phyloP scores from a whole-genome alignment of 495 filamentous ascomycete genomes.

The Tuber borchii region DNA sequence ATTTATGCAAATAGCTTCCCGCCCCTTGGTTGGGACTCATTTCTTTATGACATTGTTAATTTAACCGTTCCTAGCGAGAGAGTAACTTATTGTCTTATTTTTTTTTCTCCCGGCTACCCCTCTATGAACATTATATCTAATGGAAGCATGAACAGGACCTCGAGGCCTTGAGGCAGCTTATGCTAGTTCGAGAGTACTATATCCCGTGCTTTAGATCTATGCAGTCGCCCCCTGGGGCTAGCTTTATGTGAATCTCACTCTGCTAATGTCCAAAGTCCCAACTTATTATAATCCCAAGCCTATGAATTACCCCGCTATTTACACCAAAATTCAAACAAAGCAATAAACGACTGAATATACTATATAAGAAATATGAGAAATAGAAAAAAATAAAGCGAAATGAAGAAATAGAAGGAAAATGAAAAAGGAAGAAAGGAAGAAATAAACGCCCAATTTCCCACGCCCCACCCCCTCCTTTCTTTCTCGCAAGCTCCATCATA shows the following conservation, averaged over 20 bases:
- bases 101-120: no score
- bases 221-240: neutral
- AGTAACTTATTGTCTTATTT: no score
- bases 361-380: slow-evolving; percentile 3
- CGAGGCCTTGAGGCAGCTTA: no score
- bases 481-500: slow-evolving; percentile 19
- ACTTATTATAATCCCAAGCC: neutral
- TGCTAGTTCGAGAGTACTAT: no score
- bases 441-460: slow-evolving; percentile 22
- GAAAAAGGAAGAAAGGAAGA: slow-evolving; percentile 17
- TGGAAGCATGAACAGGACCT: no score
- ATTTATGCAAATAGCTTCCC: no score
- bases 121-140: no score
- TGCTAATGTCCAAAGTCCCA: neutral
- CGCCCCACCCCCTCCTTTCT: slow-evolving; percentile 19
- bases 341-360: neutral
- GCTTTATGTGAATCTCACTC: neutral
- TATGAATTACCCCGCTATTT: neutral
- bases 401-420: slow-evolving; percentile 9
- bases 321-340: neutral
- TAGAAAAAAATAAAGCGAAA: slow-evolving; percentile 2
- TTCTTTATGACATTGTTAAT: no score
- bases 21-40: no score
- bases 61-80: no score
- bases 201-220: no score